Conservation (phyloP, 2,329 filamentous ascomycete species). For the Hymenoscyphus occultus region DNA sequence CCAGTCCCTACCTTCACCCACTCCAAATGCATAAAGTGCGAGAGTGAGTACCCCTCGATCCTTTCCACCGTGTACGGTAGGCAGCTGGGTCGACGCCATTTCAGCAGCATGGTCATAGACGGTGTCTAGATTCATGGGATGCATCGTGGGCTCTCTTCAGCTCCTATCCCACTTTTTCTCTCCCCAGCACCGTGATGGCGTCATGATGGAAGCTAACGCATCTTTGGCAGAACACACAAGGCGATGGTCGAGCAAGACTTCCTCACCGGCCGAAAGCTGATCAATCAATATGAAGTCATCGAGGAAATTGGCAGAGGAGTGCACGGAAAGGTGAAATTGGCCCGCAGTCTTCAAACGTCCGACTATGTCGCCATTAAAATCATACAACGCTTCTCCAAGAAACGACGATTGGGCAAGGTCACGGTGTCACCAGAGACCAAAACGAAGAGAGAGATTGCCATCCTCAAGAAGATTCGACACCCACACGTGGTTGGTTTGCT, state of each 20-base stretch:
- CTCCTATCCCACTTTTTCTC: conserved; percentile 1
- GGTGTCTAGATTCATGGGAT: neutral
- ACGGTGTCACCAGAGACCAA: conserved; percentile 68
- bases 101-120: neutral
- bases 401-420: conserved; percentile 83
- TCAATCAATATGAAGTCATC: conserved; percentile 97
- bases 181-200: neutral
- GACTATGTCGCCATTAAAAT: conserved; percentile 97
- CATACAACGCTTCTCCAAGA: conserved; percentile 92
- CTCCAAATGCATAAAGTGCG: conserved; percentile 70
- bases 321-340: conserved; percentile 96
- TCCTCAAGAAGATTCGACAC: conserved; percentile 96
- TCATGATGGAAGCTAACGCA: conserved; percentile 24
- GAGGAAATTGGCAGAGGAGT: conserved; percentile 94
- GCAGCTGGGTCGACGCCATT: neutral
- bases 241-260: conserved; percentile 87
- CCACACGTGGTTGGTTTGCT: conserved; percentile 94
- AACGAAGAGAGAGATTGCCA: conserved; percentile 94
- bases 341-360: conserved; percentile 71
- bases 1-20: conserved; percentile 66
- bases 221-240: conserved; percentile 68
- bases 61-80: neutral
- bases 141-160: neutral
- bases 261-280: conserved; percentile 87
- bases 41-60: conserved; percentile 57